These are phyloP conservation scores for Pichia ethanolica DNA, from an alignment of 805 yeast species.

Conservation along the genomic window DNA sequence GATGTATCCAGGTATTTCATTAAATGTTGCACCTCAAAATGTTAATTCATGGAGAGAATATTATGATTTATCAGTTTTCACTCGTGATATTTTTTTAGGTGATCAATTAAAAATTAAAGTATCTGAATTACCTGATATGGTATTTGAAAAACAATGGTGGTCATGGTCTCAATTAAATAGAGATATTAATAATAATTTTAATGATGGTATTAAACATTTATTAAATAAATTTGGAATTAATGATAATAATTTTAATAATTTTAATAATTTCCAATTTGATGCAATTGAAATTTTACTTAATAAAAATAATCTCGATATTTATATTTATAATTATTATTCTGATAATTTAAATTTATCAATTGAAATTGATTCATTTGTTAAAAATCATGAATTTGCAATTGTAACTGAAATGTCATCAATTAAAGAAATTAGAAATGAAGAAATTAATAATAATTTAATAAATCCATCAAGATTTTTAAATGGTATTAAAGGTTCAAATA, in stretches of 20 bases:
- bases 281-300: slow-evolving; percentile 5
- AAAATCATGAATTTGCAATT: slow-evolving; percentile 12
- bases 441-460: not conserved
- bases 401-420: not conserved
- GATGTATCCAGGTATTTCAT: slow-evolving; percentile 12
- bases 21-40: slow-evolving; percentile 26
- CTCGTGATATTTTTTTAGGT: not conserved
- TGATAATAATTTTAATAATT: not conserved
- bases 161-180: slow-evolving; percentile 2
- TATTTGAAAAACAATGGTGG: slow-evolving; percentile 25
- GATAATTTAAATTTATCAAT: not conserved
- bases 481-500: slow-evolving; percentile 4
- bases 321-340: not conserved
- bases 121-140: not conserved
- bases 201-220: not conserved
- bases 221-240: not conserved
- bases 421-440: not conserved
- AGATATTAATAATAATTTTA: not conserved
- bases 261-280: not conserved
- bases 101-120: not conserved
- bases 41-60: slow-evolving; percentile 20
- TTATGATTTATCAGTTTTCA: slow-evolving; percentile 10
- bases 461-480: slow-evolving; percentile 6
- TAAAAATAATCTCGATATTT: not conserved
- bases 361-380: not conserved